Evolutionary conservation across 441 rosid species (phyloP).

Genomic region (Hura crepitans): DNA sequence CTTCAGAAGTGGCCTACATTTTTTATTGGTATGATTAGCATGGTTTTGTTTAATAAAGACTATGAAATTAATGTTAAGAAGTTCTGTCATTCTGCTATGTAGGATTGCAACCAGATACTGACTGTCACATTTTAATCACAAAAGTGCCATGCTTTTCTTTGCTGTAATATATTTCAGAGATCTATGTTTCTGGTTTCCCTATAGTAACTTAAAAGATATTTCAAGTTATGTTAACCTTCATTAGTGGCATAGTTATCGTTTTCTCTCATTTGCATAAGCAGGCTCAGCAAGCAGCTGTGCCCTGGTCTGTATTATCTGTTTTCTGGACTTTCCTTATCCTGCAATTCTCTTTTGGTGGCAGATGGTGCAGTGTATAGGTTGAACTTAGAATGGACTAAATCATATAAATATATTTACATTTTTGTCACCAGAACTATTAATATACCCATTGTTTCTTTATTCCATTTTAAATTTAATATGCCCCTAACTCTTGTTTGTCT

Average conservation of each 20-base stretch:
- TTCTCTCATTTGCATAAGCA: background rate
- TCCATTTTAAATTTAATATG: background rate
- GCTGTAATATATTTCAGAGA: background rate
- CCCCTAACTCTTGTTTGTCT: background rate
- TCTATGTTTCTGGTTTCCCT: background rate
- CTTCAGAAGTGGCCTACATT: background rate
- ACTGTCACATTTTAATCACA: background rate
- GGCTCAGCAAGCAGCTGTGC: background rate
- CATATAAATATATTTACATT: background rate
- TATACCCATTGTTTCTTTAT: background rate
- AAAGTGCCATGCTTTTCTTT: background rate
- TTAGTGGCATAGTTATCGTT: background rate
- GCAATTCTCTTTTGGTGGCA: background rate
- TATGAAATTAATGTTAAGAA: background rate
- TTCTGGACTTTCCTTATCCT: background rate
- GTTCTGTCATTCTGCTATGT: background rate
- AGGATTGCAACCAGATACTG: background rate
- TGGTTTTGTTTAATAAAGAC: background rate
- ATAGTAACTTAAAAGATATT: background rate
- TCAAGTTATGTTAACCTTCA: background rate
- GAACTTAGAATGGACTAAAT: background rate
- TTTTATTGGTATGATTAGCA: background rate
- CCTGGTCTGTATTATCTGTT: background rate
- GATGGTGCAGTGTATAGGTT: background rate
- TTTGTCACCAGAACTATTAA: background rate